phyloP scores from a whole-genome alignment of 257 asterid genomes.

The Penstemon eatonii region DNA sequence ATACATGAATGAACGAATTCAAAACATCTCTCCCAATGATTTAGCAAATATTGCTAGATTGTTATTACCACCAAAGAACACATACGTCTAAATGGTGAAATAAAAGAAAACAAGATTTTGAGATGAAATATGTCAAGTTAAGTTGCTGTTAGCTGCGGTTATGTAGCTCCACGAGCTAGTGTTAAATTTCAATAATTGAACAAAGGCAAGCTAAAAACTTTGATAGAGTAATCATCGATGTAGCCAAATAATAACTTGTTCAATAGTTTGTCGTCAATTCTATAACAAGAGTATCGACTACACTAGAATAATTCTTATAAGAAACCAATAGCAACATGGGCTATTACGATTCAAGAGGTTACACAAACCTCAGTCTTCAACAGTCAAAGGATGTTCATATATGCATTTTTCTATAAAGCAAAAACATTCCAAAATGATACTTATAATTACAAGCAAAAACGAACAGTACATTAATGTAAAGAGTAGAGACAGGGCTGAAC shows the following conservation, averaged over 20 bases:
- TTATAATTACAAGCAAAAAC: not conserved
- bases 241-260: not conserved
- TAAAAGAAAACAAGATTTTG: not conserved
- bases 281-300: not conserved
- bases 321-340: not conserved
- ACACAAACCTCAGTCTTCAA: not conserved
- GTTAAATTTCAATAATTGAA: not conserved
- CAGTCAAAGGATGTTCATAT: not conserved
- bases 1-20: no score
- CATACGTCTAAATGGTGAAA: not conserved
- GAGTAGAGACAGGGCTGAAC: constrained; percentile 2
- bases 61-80: not conserved
- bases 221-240: not conserved
- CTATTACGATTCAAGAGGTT: not conserved
- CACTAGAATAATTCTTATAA: not conserved
- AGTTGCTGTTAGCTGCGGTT: not conserved
- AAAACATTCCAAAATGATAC: not conserved
- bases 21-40: not conserved
- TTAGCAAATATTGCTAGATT: not conserved
- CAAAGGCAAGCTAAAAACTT: not conserved
- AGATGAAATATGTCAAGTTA: not conserved
- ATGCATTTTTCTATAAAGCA: not conserved
- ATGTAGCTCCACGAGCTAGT: no score
- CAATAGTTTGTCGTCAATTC: not conserved
- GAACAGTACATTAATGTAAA: not conserved